A percentile compares a stretch with the other conserved stretches of the same genome.
phyloP scores from a whole-genome alignment of 2,329 filamentous ascomycete species.

The Teratosphaeria nubilosa region DNA sequence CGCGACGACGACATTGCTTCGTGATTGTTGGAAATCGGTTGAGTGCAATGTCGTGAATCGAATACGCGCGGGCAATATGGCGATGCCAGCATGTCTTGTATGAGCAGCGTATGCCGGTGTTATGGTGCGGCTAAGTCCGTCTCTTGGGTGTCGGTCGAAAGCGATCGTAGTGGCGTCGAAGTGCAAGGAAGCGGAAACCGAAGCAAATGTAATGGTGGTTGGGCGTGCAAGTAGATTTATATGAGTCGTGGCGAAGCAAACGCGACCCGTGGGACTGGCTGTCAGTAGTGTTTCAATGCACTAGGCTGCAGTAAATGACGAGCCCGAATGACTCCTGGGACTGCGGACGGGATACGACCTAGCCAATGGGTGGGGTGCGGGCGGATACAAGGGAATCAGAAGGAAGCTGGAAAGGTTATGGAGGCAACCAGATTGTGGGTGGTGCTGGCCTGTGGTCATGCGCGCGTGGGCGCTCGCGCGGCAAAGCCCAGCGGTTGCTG shows the following conservation, averaged over 20 bases:
- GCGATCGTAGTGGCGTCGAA: background rate
- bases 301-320: slow-evolving; percentile 1
- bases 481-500: background rate
- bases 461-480: background rate
- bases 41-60: background rate
- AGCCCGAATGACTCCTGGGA: background rate
- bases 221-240: background rate
- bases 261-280: background rate
- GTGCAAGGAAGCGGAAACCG: background rate
- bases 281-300: slow-evolving; percentile 1
- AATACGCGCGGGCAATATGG: background rate
- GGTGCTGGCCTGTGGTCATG: background rate
- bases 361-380: background rate
- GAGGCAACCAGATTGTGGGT: background rate
- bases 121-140: background rate
- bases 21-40: background rate
- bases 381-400: slow-evolving; percentile 1
- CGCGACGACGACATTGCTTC: background rate
- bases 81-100: background rate
- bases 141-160: background rate
- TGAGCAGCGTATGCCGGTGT: background rate
- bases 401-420: background rate
- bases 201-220: background rate
- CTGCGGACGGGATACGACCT: background rate
- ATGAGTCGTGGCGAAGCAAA: background rate